Evolutionary conservation across 495 filamentous ascomycete genomes (phyloP).

Genomic region (Aspergillus indologenus): DNA sequence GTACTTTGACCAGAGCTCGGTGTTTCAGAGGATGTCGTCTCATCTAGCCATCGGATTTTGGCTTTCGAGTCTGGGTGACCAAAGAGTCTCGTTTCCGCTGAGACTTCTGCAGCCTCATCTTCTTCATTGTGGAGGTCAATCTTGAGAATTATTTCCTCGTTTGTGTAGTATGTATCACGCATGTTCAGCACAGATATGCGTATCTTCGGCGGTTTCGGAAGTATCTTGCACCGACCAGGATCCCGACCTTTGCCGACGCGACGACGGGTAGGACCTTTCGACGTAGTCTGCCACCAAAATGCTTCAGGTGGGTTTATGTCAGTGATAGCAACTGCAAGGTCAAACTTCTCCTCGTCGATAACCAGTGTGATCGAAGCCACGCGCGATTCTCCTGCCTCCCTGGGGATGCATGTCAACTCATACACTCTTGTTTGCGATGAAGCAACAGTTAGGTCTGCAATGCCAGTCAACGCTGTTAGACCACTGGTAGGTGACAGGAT

Average conservation of each 20-base stretch:
- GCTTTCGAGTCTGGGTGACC: slow-evolving; percentile 56
- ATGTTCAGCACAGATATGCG: slow-evolving; percentile 61
- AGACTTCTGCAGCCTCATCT: slow-evolving; percentile 69
- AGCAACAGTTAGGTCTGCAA: slow-evolving; percentile 63
- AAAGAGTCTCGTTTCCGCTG: slow-evolving; percentile 63
- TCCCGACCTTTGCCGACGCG: slow-evolving; percentile 41
- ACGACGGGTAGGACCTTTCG: slow-evolving; percentile 34
- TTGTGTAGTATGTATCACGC: slow-evolving; percentile 72
- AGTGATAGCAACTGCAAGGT: slow-evolving; percentile 61
- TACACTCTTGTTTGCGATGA: slow-evolving; percentile 69
- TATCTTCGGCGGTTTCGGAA: slow-evolving; percentile 91
- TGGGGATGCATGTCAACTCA: slow-evolving; percentile 65
- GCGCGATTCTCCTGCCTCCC: slow-evolving; percentile 75
- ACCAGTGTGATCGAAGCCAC: slow-evolving; percentile 62
- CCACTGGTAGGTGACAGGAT: slow-evolving; percentile 42
- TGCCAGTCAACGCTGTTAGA: slow-evolving; percentile 47
- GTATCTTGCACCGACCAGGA: slow-evolving; percentile 55
- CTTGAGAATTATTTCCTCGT: slow-evolving; percentile 66
- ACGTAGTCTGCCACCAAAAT: slow-evolving; percentile 55
- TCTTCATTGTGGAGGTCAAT: slow-evolving; percentile 80
- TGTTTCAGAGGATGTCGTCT: slow-evolving; percentile 20
- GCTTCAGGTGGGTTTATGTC: slow-evolving; percentile 40
- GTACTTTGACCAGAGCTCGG: slow-evolving; percentile 26
- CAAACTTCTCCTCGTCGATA: slow-evolving; percentile 62
- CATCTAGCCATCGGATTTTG: slow-evolving; percentile 44